Evolutionary conservation across 352 stramenopile species (phyloP).

Genomic region (Globisporangium paddicum): DNA sequence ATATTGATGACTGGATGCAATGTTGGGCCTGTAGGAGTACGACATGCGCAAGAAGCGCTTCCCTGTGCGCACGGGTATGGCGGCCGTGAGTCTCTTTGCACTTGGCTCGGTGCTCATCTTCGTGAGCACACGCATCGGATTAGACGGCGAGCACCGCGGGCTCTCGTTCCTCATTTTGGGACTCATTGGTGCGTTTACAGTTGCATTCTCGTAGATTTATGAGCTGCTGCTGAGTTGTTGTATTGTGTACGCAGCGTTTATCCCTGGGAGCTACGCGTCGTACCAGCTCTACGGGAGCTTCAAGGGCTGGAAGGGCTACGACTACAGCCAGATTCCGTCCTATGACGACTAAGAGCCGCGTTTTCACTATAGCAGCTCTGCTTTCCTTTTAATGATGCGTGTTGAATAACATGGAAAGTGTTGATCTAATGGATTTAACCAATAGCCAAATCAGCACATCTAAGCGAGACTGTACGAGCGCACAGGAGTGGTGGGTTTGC

Average conservation of each 20-base stretch:
- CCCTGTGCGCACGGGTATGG: slow-evolving; percentile 68
- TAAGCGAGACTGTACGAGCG: slow-evolving; percentile 11
- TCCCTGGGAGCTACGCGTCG: slow-evolving; percentile 75
- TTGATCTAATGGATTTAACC: neutral
- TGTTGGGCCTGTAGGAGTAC: slow-evolving; percentile 16
- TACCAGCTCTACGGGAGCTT: slow-evolving; percentile 76
- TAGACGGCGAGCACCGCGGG: slow-evolving; percentile 68
- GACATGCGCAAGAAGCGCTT: slow-evolving; percentile 51
- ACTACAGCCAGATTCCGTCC: slow-evolving; percentile 80
- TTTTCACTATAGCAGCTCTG: neutral
- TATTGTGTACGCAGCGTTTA: slow-evolving; percentile 46
- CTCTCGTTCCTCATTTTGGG: slow-evolving; percentile 77
- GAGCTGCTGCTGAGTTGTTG: neutral
- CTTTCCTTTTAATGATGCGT: neutral
- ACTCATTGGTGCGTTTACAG: slow-evolving; percentile 50
- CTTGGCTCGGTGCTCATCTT: slow-evolving; percentile 73
- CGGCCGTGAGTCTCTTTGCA: slow-evolving; percentile 61
- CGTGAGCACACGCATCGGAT: slow-evolving; percentile 66
- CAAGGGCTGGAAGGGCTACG: slow-evolving; percentile 82
- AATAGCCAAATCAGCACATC: neutral
- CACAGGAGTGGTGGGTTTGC: neutral
- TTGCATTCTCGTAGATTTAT: too few species aligned
- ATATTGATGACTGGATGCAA: neutral
- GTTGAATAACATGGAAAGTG: neutral
- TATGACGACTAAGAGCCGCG: slow-evolving; percentile 59